phyloP scores from a whole-genome alignment of 495 filamentous ascomycete genomes.

The Aspergillus hancockii region DNA sequence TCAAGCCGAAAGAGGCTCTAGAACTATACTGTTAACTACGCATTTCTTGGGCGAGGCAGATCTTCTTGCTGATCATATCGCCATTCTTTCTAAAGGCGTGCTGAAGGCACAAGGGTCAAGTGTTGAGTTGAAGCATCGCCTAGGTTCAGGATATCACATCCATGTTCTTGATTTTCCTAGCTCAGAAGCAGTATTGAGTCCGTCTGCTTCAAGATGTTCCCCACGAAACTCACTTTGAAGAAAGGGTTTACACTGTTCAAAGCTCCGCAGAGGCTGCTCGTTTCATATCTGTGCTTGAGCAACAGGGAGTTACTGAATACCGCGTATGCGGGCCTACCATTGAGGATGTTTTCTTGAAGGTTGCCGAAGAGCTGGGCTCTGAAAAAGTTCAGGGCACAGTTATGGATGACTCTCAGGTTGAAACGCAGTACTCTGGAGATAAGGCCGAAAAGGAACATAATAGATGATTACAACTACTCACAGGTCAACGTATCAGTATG shows the following conservation, averaged over 20 bases:
- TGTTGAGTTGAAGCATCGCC: conserved; percentile 68
- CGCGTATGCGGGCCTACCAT: conserved; percentile 82
- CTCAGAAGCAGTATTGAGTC: conserved; percentile 24
- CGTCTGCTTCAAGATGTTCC: conserved; percentile 53
- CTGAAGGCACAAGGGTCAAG: conserved; percentile 73
- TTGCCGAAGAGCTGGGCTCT: conserved; percentile 63
- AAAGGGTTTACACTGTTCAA: conserved; percentile 67
- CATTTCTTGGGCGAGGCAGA: conserved; percentile 83
- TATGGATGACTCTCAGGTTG: not conserved
- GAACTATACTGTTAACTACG: conserved; percentile 83
- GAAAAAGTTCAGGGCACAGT: conserved; percentile 33
- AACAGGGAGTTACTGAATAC: conserved; percentile 63
- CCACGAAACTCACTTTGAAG: conserved; percentile 62
- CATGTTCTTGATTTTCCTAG: conserved; percentile 59
- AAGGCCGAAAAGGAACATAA: conserved; percentile 14
- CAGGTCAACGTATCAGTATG: conserved; percentile 65
- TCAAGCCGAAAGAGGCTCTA: conserved; percentile 70
- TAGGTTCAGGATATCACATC: conserved; percentile 77
- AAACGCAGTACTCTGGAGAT: conserved; percentile 3
- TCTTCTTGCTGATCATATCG: conserved; percentile 74
- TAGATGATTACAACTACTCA: conserved; percentile 56
- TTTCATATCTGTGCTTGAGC: conserved; percentile 68
- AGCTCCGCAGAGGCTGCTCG: conserved; percentile 61
- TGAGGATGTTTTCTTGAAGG: conserved; percentile 82
- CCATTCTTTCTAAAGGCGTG: conserved; percentile 71